Conservation (phyloP, 352 stramenopile genomes). For the Pythium apleroticum region DNA sequence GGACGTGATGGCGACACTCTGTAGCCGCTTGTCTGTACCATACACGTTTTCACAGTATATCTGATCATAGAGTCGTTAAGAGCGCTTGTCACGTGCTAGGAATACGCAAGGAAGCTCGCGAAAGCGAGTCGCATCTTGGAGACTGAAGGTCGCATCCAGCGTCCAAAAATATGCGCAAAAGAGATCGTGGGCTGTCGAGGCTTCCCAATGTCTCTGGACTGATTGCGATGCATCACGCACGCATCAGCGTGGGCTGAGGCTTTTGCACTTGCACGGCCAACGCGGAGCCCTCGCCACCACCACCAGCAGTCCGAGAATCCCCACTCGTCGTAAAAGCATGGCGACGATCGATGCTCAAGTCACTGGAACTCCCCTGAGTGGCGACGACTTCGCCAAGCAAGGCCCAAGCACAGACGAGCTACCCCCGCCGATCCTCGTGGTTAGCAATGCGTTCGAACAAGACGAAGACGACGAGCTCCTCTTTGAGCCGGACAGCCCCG, state of each 20-base stretch:
- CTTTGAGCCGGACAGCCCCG: conserved; percentile 22
- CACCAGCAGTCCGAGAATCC: neutral
- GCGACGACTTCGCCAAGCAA: neutral
- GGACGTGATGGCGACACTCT: neutral
- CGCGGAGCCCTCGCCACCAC: too few relatives aligned
- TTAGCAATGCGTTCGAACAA: conserved; percentile 5
- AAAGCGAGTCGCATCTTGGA: neutral
- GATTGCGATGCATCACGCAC: neutral
- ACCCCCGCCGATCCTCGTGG: conserved; percentile 5
- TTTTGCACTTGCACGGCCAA: neutral
- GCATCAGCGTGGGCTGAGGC: neutral
- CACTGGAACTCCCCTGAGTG: too few relatives aligned
- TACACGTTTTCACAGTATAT: neutral
- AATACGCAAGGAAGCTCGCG: neutral
- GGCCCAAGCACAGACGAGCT: neutral
- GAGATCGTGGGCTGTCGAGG: neutral
- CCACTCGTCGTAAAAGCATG: neutral
- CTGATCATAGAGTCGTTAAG: neutral
- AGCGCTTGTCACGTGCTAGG: neutral
- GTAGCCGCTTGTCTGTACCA: neutral
- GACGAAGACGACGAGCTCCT: conserved; percentile 22
- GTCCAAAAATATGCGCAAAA: neutral
- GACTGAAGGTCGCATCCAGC: neutral
- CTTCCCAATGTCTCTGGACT: neutral
- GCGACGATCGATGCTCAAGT: neutral